Evolutionary conservation across 2,329 filamentous ascomycete species (phyloP).

Genomic region (Colletotrichum incanum): DNA sequence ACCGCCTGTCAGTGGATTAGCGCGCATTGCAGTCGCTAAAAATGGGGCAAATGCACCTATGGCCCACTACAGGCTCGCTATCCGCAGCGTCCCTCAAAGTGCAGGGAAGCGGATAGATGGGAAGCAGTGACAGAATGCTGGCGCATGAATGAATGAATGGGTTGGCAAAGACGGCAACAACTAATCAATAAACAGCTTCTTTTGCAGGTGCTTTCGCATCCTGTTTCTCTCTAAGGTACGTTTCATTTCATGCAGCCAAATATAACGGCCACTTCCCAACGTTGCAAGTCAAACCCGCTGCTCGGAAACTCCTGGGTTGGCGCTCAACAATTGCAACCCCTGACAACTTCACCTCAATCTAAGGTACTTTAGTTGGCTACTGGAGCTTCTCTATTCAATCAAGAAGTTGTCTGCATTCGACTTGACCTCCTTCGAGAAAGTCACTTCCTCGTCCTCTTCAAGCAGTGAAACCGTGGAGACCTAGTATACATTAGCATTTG

Average conservation of each 20-base stretch:
- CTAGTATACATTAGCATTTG: constrained; percentile 50
- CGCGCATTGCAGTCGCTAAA: neutral
- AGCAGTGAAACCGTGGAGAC: constrained; percentile 79
- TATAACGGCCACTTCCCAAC: constrained; percentile 32
- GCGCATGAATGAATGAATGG: too few relatives aligned
- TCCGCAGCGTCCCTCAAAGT: neutral
- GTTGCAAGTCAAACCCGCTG: constrained; percentile 38
- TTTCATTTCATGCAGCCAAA: constrained; percentile 41
- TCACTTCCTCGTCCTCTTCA: constrained; percentile 83
- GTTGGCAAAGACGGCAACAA: neutral
- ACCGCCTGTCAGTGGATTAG: neutral
- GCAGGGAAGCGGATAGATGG: neutral
- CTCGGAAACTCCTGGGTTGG: constrained; percentile 40
- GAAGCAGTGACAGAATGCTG: neutral
- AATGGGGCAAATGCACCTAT: constrained; percentile 3
- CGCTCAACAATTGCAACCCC: constrained; percentile 27
- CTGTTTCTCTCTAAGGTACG: constrained; percentile 36
- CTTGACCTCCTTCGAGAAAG: constrained; percentile 87
- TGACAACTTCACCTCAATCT: constrained; percentile 12
- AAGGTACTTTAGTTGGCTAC: constrained; percentile 28
- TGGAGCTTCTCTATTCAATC: constrained; percentile 73
- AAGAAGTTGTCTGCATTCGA: constrained; percentile 82
- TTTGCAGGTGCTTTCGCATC: constrained; percentile 20
- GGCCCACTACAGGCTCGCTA: constrained; percentile 2
- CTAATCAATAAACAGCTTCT: constrained; percentile 23